Evolutionary conservation across 2,329 filamentous ascomycete genomes (phyloP), one percentile per base, ranked within the genome.

Genomic region (Colletotrichum lentis): DNA sequence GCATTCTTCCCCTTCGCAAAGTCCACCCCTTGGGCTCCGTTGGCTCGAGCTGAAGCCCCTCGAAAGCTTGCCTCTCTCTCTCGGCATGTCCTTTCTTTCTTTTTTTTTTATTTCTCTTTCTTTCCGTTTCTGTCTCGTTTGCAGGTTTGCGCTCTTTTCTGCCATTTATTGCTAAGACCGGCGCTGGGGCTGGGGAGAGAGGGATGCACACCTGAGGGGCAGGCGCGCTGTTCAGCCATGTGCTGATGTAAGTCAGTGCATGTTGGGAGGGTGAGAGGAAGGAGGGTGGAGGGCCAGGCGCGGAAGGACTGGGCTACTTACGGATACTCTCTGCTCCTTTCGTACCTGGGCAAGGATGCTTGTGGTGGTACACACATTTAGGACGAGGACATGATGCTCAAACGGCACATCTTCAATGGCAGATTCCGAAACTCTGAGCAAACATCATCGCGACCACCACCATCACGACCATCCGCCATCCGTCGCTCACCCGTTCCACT

Each of bases 391-490:
- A 31, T 49, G 5, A 14, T 37, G 54, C 44, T 31, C 56, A 50
- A 53, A 60, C 53, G 41, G 20, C 44, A 24, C 41, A 50, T 57
- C 59, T 39, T 39, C 64, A 39, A 58, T 56, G 24, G 49, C 64
- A 43, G 35, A 46, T 52, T 52, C 55, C 61, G 44, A 49, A 44
- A 54, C 35, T n/a, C 24, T 16, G 24, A 18, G 39, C 62, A 65
- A 61, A 60, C 62, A 65, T 54, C 47, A 41, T 7, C 31, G 14
- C 27, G 27, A 31, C 18, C 27, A 37, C 14, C 50, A 24, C 49
- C 18, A 52, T 35, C 47, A 27, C 18, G 41, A 6, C 41, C 41
- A 16, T n/a, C 8, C 27, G 27, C 27, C 5, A 35, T 20, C n/a
- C 49, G 4, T 37, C 16, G 27, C 27, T 16, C 27, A 27, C 24